A percentile compares a stretch with the other conserved stretches of the same genome.
These are phyloP conservation scores for Raddia guianensis DNA, from an alignment of 176 grass and related monocot genomes.

Conservation along the genomic window DNA sequence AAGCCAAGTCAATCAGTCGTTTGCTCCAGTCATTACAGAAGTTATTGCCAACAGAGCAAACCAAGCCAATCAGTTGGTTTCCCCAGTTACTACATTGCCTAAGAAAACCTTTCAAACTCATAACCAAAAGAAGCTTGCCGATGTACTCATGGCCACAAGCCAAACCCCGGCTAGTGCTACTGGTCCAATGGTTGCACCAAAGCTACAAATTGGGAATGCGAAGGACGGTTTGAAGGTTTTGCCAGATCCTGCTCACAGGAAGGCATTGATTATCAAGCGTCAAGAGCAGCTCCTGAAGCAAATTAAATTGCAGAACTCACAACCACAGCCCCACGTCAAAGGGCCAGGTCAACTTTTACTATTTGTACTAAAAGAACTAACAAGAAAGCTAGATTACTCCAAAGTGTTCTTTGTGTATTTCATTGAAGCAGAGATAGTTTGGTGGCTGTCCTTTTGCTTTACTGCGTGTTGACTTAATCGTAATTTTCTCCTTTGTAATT, in stretches of 20 bases:
- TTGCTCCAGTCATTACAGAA: slow-evolving; percentile 8
- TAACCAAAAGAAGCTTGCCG: slow-evolving; percentile 21
- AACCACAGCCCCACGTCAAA: slow-evolving; percentile 46
- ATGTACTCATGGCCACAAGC: slow-evolving; percentile 10
- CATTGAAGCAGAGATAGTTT: neutral
- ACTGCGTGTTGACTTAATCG: neutral
- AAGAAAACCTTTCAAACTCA: slow-evolving; percentile 14
- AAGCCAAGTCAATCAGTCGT: slow-evolving; percentile 14
- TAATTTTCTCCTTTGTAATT: slow-evolving; percentile 8
- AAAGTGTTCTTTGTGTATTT: neutral
- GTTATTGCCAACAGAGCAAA: slow-evolving; percentile 15
- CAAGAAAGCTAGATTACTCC: neutral
- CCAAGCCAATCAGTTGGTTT: slow-evolving; percentile 13
- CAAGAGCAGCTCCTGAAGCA: slow-evolving; percentile 53
- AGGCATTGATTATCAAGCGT: slow-evolving; percentile 41
- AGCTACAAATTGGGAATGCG: slow-evolving; percentile 43
- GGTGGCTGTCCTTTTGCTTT: neutral
- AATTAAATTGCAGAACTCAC: slow-evolving; percentile 31
- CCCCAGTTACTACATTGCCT: slow-evolving; percentile 26
- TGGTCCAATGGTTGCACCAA: slow-evolving; percentile 28
- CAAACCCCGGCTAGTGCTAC: slow-evolving; percentile 18
- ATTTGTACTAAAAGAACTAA: neutral
- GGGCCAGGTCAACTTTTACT: slow-evolving; percentile 47
- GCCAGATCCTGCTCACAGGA: slow-evolving; percentile 30
- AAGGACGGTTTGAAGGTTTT: slow-evolving; percentile 35